A percentile compares a stretch with the other conserved stretches of the same genome.
Evolutionary conservation across 2,329 filamentous ascomycete genomes (phyloP).

Genomic region (Fusarium buharicum): DNA sequence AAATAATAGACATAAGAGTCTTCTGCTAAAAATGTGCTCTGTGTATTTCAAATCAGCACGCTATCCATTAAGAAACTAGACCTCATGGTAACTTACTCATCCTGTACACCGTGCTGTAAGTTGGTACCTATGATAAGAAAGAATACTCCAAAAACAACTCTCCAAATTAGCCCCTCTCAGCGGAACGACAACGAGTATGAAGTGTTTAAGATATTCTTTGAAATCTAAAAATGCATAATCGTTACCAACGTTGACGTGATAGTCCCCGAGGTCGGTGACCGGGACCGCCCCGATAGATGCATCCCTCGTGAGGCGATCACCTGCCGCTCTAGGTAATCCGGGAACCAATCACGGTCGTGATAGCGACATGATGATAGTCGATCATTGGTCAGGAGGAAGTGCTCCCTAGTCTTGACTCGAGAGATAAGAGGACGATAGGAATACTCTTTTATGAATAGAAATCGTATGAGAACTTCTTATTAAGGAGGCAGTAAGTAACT

Average conservation of each 20-base stretch:
- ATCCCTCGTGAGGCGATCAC: conserved; percentile 44
- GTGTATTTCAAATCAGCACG: conserved; percentile 6
- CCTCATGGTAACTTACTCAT: conserved; percentile 12
- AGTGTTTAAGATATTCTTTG: not conserved
- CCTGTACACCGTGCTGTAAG: not conserved
- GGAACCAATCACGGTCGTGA: conserved; percentile 36
- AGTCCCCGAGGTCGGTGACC: conserved; percentile 21
- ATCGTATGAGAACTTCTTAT: no score
- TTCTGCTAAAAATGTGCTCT: conserved; percentile 8
- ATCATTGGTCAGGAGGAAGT: conserved; percentile 5
- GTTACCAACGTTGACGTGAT: conserved; percentile 37
- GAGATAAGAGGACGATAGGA: not conserved
- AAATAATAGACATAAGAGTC: conserved; percentile 17
- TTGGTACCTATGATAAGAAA: not conserved
- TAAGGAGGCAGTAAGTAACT: no score
- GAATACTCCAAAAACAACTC: not conserved
- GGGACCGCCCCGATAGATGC: conserved; percentile 40
- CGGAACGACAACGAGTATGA: not conserved
- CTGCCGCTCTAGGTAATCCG: conserved; percentile 33
- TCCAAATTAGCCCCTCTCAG: not conserved
- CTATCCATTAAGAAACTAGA: not conserved
- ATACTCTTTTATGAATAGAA: not conserved
- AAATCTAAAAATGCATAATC: conserved; percentile 16
- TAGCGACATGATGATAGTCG: not conserved
- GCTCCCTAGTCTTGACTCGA: not conserved